Conservation (phyloP, 306 rosid species). For the Myrica gale region DNA sequence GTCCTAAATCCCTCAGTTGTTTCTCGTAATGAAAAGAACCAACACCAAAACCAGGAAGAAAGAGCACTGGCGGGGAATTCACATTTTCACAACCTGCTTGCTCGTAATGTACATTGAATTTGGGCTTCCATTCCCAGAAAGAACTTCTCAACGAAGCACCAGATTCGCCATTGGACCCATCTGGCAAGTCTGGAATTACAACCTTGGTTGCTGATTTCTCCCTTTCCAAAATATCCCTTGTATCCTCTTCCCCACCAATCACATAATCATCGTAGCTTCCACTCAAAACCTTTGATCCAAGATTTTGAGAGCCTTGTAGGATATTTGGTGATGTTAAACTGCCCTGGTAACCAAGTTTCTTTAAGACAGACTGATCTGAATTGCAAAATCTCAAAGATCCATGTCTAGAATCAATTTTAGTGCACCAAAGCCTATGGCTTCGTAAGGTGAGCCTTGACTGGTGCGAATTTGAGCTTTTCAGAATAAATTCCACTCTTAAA, state of each 20-base stretch:
- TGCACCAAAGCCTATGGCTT: constrained; percentile 31
- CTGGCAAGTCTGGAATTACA: constrained; percentile 69
- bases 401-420: constrained; percentile 26
- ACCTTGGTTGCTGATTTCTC: constrained; percentile 46
- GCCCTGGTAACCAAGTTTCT: constrained; percentile 17
- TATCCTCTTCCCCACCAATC: constrained; percentile 56
- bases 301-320: constrained; percentile 26
- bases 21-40: constrained; percentile 95
- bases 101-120: constrained; percentile 77
- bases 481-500: constrained; percentile 39
- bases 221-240: constrained; percentile 40
- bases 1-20: constrained; percentile 87
- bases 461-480: constrained; percentile 38
- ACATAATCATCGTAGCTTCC: constrained; percentile 68
- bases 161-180: constrained; percentile 53
- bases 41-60: constrained; percentile 97
- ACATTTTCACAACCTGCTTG: constrained; percentile 67
- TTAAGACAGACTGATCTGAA: constrained; percentile 22
- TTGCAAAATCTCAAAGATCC: constrained; percentile 31
- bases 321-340: constrained; percentile 16
- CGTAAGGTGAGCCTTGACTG: constrained; percentile 37
- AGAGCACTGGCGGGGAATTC: constrained; percentile 66
- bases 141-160: constrained; percentile 66
- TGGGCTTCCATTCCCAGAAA: constrained; percentile 91
- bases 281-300: constrained; percentile 40